These are phyloP conservation scores for Combretum micranthum DNA, from an alignment of 345 rosid genomes.

Conservation along the genomic window DNA sequence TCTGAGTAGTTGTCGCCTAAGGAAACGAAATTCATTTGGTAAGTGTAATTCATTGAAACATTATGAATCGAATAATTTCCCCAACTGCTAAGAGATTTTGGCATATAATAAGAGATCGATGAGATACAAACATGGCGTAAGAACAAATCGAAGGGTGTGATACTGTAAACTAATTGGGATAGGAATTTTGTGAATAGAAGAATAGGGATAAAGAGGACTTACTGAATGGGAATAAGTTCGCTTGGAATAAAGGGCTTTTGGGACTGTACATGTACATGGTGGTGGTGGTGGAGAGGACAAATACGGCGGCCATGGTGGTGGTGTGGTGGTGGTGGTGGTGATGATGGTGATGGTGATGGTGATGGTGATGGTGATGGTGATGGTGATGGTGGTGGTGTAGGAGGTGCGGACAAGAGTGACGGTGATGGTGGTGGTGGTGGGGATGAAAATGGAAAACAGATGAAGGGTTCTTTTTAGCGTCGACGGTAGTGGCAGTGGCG, in stretches of 20 bases:
- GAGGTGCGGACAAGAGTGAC: neutral
- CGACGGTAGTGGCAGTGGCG: too few relatives aligned
- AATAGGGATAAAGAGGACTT: constrained; percentile 2
- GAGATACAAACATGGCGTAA: too few relatives aligned
- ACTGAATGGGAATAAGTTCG: constrained; percentile 5
- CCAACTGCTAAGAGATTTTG: too few relatives aligned
- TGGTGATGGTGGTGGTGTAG: neutral
- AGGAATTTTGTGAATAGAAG: neutral
- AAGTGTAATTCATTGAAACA: too few relatives aligned
- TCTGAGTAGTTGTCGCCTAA: too few relatives aligned
- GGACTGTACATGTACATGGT: constrained; percentile 9
- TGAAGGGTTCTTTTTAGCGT: too few relatives aligned
- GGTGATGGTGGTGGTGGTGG: neutral
- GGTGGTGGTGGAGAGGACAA: constrained; percentile 9
- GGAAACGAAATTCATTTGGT: too few relatives aligned
- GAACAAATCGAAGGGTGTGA: too few relatives aligned
- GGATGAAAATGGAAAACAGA: too few relatives aligned
- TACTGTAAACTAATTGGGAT: too few relatives aligned
- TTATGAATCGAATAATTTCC: too few relatives aligned
- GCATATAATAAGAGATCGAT: too few relatives aligned
- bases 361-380: constrained; percentile 1
- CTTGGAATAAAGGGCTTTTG: constrained; percentile 13
- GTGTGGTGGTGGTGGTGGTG: constrained; percentile 2
- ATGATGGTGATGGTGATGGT: neutral
- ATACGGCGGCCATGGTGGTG: constrained; percentile 6